Evolutionary conservation across 495 filamentous ascomycete species (phyloP).

Genomic region (Cercophora sp.): DNA sequence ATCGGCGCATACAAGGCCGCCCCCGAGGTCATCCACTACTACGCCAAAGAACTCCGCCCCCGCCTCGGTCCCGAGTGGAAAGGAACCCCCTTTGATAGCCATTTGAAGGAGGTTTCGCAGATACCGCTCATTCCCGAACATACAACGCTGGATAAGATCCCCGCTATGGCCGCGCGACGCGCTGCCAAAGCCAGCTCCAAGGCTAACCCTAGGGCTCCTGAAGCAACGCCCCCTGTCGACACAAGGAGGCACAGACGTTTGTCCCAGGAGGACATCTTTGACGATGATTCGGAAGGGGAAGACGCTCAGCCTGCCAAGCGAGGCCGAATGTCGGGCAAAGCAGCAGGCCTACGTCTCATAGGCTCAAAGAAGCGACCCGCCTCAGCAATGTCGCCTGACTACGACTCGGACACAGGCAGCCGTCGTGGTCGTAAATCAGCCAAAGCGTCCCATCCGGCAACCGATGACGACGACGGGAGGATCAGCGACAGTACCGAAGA

Average conservation of each 20-base stretch:
- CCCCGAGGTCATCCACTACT: slow-evolving; percentile 30
- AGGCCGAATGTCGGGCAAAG: slow-evolving; percentile 30
- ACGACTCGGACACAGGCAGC: slow-evolving; percentile 9
- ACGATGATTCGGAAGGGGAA: slow-evolving; percentile 14
- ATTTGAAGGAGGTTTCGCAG: slow-evolving; percentile 19
- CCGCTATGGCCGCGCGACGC: slow-evolving; percentile 25
- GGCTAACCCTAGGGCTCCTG: no score
- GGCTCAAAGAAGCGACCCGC: slow-evolving; percentile 35
- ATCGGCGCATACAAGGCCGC: slow-evolving; percentile 23
- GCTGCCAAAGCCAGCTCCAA: not conserved
- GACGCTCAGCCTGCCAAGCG: slow-evolving; percentile 15
- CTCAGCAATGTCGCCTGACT: slow-evolving; percentile 33
- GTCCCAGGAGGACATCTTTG: no score
- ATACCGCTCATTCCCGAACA: slow-evolving; percentile 17
- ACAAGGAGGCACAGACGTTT: no score
- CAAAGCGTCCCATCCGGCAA: slow-evolving; percentile 28
- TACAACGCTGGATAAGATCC: slow-evolving; percentile 24
- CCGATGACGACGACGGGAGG: not conserved
- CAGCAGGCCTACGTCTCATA: slow-evolving; percentile 27
- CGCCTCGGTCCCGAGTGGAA: slow-evolving; percentile 30
- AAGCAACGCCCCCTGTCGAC: no score
- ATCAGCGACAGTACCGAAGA: slow-evolving; percentile 27
- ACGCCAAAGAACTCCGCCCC: slow-evolving; percentile 25
- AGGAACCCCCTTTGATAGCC: slow-evolving; percentile 23
- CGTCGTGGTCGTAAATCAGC: slow-evolving; percentile 18